A percentile compares a stretch with the other conserved stretches of the same genome.
Evolutionary conservation across 495 filamentous ascomycete genomes (phyloP).

Genomic region (Amorphotheca resinae): DNA sequence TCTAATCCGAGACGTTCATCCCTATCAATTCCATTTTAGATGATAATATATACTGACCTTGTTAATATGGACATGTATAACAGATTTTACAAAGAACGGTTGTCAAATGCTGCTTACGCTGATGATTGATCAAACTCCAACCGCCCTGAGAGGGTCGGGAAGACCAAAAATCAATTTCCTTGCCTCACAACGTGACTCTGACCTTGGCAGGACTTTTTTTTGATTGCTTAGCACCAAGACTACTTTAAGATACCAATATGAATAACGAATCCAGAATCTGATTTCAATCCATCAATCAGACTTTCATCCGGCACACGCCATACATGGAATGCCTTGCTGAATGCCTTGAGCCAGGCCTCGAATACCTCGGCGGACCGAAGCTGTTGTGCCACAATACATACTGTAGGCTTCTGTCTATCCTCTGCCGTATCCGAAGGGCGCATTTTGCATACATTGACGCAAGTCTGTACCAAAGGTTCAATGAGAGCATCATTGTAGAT

Average conservation of each 20-base stretch:
- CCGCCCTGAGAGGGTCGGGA: too few relatives aligned
- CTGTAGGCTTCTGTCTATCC: conserved; percentile 29
- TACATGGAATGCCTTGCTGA: conserved; percentile 50
- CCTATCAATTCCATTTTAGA: too few relatives aligned
- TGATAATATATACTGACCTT: too few relatives aligned
- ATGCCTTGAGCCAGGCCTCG: conserved; percentile 62
- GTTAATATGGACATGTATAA: too few relatives aligned
- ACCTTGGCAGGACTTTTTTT: too few relatives aligned
- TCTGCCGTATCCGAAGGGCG: conserved; percentile 21
- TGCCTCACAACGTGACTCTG: too few relatives aligned
- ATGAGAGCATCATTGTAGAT: conserved; percentile 84
- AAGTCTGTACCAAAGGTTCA: conserved; percentile 69
- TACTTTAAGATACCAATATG: conserved; percentile 48
- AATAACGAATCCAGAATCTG: conserved; percentile 50
- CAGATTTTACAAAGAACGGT: too few relatives aligned
- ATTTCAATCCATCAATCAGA: conserved; percentile 40
- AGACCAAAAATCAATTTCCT: too few relatives aligned
- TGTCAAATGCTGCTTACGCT: too few relatives aligned
- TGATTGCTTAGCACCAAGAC: background rate
- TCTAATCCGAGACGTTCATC: too few relatives aligned
- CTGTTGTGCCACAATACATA: conserved; percentile 76
- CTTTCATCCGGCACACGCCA: conserved; percentile 64
- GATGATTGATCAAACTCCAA: too few relatives aligned
- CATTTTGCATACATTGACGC: conserved; percentile 61
- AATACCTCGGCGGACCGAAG: conserved; percentile 75